Conservation (phyloP, 768 basidiomycete species). For the Xanthoconium purpureum region DNA sequence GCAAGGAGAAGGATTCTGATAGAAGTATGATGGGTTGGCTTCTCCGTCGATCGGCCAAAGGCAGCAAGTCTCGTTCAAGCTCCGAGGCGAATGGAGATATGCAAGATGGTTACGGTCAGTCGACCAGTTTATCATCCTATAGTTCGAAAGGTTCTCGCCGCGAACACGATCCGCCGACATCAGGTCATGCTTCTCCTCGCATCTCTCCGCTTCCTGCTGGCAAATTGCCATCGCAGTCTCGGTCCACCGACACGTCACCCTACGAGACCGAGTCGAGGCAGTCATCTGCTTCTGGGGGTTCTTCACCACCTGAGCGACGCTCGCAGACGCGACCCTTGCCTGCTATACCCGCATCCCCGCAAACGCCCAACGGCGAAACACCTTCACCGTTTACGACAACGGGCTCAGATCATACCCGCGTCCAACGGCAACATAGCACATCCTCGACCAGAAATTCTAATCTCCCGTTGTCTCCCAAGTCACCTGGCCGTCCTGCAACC, state of each 20-base stretch:
- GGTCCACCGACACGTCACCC: neutral
- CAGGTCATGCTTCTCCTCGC: slow-evolving; percentile 3
- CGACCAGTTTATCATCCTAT: slow-evolving; percentile 18
- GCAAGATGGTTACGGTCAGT: slow-evolving; percentile 16
- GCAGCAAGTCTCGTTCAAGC: slow-evolving; percentile 20
- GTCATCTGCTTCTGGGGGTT: slow-evolving; percentile 20
- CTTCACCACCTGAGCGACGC: slow-evolving; percentile 12
- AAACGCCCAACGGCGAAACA: slow-evolving; percentile 12
- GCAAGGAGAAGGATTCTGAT: slow-evolving; percentile 39
- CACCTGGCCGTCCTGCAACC: slow-evolving; percentile 38
- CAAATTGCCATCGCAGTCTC: slow-evolving; percentile 8
- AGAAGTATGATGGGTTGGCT: slow-evolving; percentile 37
- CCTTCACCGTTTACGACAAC: slow-evolving; percentile 18
- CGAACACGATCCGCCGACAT: slow-evolving; percentile 16
- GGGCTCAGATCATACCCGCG: slow-evolving; percentile 17
- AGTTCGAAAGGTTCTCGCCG: slow-evolving; percentile 28
- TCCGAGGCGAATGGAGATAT: slow-evolving; percentile 18
- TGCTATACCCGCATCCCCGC: slow-evolving; percentile 33
- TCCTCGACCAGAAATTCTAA: slow-evolving; percentile 2
- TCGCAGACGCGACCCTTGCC: slow-evolving; percentile 18
- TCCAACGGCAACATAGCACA: slow-evolving; percentile 9
- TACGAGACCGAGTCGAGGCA: slow-evolving; percentile 21
- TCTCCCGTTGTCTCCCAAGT: slow-evolving; percentile 9
- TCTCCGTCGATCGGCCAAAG: slow-evolving; percentile 26
- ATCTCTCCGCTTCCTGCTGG: slow-evolving; percentile 14